A percentile compares a stretch with the other conserved stretches of the same genome.
Conservation (phyloP, 2,329 filamentous ascomycete species). For the Samsoniella hepiali region DNA sequence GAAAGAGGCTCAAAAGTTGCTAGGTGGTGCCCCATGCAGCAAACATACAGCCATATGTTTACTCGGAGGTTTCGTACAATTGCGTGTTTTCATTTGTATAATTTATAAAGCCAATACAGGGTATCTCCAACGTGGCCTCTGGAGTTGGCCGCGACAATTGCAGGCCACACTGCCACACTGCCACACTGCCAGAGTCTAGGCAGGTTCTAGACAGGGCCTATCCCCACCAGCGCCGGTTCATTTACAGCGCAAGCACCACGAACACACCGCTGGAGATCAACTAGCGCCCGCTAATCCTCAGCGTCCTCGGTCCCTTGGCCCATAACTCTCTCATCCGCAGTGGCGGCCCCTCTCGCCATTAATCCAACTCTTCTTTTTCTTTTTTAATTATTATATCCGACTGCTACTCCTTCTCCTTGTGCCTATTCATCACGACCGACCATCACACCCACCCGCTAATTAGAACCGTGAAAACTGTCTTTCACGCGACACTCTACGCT, state of each 20-base stretch:
- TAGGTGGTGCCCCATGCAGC: background rate
- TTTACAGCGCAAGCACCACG: background rate
- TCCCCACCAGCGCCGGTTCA: background rate
- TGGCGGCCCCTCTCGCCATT: no score
- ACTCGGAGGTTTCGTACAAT: background rate
- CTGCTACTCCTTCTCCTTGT: no score
- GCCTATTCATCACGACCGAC: no score
- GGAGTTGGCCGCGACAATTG: no score
- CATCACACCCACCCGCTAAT: no score
- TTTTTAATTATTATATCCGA: no score
- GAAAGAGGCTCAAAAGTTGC: background rate
- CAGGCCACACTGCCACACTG: background rate
- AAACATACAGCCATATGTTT: no score
- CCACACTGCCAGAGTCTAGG: background rate
- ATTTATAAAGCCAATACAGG: no score
- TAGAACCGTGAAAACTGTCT: no score
- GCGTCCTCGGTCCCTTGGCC: background rate
- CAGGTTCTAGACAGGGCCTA: conserved; percentile 9
- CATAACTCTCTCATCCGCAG: no score
- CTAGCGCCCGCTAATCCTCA: background rate
- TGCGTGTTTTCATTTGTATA: background rate
- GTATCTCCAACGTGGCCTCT: background rate
- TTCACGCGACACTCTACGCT: background rate
- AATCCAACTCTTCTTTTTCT: no score
- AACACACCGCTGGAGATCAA: background rate